Conservation (phyloP, 352 stramenopile species). For the Globisporangium nodosum region DNA sequence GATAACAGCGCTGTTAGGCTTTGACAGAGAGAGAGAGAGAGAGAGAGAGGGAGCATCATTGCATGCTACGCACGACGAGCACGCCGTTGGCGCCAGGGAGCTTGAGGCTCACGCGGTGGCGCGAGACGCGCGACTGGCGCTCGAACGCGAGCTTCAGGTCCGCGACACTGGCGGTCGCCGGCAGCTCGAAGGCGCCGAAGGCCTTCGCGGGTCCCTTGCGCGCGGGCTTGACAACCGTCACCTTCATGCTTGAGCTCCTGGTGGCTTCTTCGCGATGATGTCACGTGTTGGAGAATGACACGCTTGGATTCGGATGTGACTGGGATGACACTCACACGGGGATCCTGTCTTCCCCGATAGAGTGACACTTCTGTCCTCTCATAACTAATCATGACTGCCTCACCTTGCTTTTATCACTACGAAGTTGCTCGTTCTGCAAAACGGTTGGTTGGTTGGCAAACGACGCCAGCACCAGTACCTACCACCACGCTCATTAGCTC, state of each 20-base stretch:
- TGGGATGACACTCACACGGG: not conserved
- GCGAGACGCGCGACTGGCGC: conserved; percentile 35
- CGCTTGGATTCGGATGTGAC: not conserved
- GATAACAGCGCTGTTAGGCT: not conserved
- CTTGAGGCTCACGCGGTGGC: conserved; percentile 65
- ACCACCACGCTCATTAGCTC: not conserved
- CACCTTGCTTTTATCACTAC: not conserved
- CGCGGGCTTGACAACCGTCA: conserved; percentile 50
- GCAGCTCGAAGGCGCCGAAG: conserved; percentile 37
- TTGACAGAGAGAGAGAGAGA: not conserved
- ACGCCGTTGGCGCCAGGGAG: conserved; percentile 24
- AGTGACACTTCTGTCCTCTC: not conserved
- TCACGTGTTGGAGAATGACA: conserved; percentile 7
- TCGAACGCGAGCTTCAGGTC: conserved; percentile 62
- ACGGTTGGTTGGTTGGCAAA: not conserved
- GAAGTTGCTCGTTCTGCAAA: not conserved
- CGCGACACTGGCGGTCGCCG: conserved; percentile 30
- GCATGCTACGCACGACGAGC: conserved; percentile 15
- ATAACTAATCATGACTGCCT: not conserved
- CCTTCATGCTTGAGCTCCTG: conserved; percentile 33
- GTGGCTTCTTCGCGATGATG: conserved; percentile 2
- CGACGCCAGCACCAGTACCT: not conserved
- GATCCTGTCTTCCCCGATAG: not conserved
- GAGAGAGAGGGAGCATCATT: conserved; percentile 2
- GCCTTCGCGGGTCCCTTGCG: conserved; percentile 49